Conservation (phyloP, 192 early-diverging fungal genomes). For the Podila horticola region DNA sequence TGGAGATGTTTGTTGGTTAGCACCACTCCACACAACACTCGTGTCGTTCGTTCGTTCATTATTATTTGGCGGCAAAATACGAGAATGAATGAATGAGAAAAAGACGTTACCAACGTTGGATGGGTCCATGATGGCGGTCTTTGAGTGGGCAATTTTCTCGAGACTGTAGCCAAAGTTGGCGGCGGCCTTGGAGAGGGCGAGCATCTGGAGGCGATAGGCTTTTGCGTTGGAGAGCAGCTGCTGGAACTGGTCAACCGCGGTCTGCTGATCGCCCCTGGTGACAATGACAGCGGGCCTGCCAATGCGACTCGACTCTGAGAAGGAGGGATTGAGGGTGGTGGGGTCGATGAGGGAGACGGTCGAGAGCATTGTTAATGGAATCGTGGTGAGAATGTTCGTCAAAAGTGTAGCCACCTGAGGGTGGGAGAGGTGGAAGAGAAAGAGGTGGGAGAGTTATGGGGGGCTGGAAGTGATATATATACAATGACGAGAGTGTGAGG, state of each 20-base stretch:
- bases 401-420: too few relatives aligned
- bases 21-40: too few relatives aligned
- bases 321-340: constrained; percentile 43
- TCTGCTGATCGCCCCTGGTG: constrained; percentile 51
- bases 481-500: too few relatives aligned
- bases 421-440: too few relatives aligned
- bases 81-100: background rate
- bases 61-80: background rate
- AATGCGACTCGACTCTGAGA: constrained; percentile 40
- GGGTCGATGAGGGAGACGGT: constrained; percentile 51
- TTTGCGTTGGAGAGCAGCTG: constrained; percentile 53
- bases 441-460: too few relatives aligned
- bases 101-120: constrained; percentile 40
- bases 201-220: constrained; percentile 57
- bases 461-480: too few relatives aligned
- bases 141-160: constrained; percentile 57
- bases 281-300: constrained; percentile 45
- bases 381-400: too few relatives aligned
- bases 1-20: too few relatives aligned
- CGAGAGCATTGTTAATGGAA: constrained; percentile 26
- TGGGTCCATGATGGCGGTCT: constrained; percentile 48
- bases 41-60: too few relatives aligned
- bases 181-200: constrained; percentile 54
- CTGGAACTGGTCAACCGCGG: constrained; percentile 51
- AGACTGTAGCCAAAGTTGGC: constrained; percentile 61